These are phyloP conservation scores for Phialophora macrospora DNA, from an alignment of 2,329 filamentous ascomycete genomes.

Conservation along the genomic window DNA sequence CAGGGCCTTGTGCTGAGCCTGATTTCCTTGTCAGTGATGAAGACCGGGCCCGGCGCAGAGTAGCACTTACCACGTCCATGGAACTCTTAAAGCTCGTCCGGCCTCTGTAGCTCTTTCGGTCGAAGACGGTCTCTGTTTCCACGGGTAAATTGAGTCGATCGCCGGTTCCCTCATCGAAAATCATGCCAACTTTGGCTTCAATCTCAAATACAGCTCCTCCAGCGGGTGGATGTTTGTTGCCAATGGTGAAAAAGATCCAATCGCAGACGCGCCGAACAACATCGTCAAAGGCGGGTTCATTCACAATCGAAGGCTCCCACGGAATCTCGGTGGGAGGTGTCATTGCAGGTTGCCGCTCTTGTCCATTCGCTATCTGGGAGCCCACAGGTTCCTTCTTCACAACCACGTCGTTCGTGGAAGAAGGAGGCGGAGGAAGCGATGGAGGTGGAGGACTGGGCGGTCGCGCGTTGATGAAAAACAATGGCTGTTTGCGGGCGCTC, in stretches of 20 bases:
- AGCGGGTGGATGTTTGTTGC: conserved; percentile 55
- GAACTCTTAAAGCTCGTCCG: conserved; percentile 76
- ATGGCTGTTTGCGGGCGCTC: conserved; percentile 45
- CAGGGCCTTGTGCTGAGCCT: conserved; percentile 79
- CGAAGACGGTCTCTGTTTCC: conserved; percentile 71
- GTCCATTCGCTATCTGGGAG: conserved; percentile 42
- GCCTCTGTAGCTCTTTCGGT: conserved; percentile 56
- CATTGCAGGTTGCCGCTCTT: conserved; percentile 33
- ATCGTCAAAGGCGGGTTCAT: conserved; percentile 73
- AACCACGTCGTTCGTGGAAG: conserved; percentile 27
- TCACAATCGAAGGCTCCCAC: conserved; percentile 67
- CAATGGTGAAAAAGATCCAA: conserved; percentile 74
- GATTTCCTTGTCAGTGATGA: conserved; percentile 31
- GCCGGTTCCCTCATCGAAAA: conserved; percentile 70
- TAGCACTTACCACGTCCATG: conserved; percentile 77
- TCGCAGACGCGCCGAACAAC: conserved; percentile 77
- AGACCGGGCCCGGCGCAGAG: conserved; percentile 12
- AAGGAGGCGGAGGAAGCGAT: conserved; percentile 26
- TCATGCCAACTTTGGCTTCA: conserved; percentile 86
- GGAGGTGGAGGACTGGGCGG: conserved; percentile 7
- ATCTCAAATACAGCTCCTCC: conserved; percentile 80
- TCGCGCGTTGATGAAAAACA: conserved; percentile 30
- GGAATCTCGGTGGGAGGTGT: conserved; percentile 38
- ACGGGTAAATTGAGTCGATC: conserved; percentile 71
- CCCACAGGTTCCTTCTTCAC: conserved; percentile 36